Evolutionary conservation across 257 asterid species (phyloP), one percentile per base, ranked within the genome.

Genomic region (Striga asiatica): DNA sequence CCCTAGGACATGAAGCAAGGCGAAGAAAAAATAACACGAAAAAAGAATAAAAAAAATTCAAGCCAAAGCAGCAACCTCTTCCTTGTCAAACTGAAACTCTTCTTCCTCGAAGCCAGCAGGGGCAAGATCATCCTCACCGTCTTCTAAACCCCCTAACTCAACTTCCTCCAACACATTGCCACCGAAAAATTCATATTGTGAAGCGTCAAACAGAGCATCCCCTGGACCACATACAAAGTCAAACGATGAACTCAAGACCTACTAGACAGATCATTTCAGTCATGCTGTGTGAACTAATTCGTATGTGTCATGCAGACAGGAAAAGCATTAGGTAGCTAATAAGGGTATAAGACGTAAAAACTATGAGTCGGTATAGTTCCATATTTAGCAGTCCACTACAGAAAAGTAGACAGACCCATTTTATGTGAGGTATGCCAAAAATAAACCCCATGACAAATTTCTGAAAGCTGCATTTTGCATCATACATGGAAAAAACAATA

Each of bases 71-170:
- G 58, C 57, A 51, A 88, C 97, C 99, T 92, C 97, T 46, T 88
- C 95, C 71, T 59, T 74, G 41, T 76, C 89, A 53, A 80, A 70
- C 51, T 52, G 81, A 71, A 64, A 78, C 27, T 72, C 88, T 55
- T 74, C 93, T 23, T 77, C 89, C 56, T 72, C 94, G 1, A 74
- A 74, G 23, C 73, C 88, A 37, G 48, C 74, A 10, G 75, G 73
- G 59, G 80, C 84, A 55, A 54, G 65, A 68, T 57, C 77, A 48
- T 79, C 89, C 38, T 79, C 96, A 32, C 77, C 98, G 34, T 88
- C 94, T 57, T 87, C 99, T 69, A 92, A 80, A 45, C 95, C 97
- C 27, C 99, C 99, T 13, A 92, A 80, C 63, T 84, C 97, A 0
- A 43, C 50, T 18, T 43, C 25, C 50, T 43, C 25, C 24, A 43